Evolutionary conservation across 495 filamentous ascomycete genomes (phyloP).

Genomic region (Penicillium canariense): DNA sequence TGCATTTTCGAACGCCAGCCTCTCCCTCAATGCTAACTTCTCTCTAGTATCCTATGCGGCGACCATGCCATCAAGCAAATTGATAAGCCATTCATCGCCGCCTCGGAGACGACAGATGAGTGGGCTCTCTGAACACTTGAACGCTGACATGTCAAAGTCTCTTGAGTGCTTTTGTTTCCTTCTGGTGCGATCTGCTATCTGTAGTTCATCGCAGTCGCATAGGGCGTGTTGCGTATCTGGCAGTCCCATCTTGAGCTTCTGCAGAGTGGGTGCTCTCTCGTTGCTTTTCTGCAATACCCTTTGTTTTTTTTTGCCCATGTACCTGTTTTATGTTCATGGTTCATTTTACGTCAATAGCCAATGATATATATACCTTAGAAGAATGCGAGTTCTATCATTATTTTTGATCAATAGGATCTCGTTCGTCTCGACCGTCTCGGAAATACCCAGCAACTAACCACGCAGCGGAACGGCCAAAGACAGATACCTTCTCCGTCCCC

Average conservation of each 20-base stretch:
- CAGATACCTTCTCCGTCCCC: no score
- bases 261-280: background rate
- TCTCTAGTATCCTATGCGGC: constrained; percentile 69
- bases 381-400: background rate
- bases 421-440: no score
- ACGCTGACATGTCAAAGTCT: background rate
- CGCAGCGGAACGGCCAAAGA: no score
- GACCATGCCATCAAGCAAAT: constrained; percentile 92
- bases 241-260: background rate
- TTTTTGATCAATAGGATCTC: no score
- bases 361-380: background rate
- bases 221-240: background rate
- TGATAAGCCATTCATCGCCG: constrained; percentile 82
- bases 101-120: constrained; percentile 68
- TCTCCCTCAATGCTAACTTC: constrained; percentile 12
- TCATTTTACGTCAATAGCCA: constrained; percentile 6
- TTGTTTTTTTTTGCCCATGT: background rate
- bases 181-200: background rate
- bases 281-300: constrained; percentile 20
- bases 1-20: constrained; percentile 10
- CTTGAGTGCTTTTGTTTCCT: background rate
- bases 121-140: constrained; percentile 67
- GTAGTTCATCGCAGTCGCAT: background rate
- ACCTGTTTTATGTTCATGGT: background rate
- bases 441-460: no score